These are phyloP conservation scores for Chrysanthemum lavandulifolium DNA, from an alignment of 129 eudicot genomes.

Conservation along the genomic window DNA sequence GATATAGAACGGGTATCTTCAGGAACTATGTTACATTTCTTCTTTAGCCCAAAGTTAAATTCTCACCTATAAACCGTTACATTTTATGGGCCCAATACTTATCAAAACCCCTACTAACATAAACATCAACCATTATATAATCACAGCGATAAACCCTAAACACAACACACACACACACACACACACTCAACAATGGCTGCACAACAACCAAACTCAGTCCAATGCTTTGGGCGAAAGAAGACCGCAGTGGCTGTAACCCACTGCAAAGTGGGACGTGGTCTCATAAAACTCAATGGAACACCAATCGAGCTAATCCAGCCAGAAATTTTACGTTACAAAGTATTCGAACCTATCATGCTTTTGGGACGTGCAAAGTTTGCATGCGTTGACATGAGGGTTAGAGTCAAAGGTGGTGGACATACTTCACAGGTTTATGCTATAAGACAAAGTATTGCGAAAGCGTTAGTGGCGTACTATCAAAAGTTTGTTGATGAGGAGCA, in stretches of 20 bases:
- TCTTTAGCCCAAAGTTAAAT: too few species aligned
- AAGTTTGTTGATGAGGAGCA: constrained; percentile 75
- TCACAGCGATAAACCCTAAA: too few species aligned
- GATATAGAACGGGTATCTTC: too few species aligned
- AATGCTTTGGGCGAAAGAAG: constrained; percentile 44
- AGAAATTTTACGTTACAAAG: constrained; percentile 42
- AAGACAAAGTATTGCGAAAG: constrained; percentile 35
- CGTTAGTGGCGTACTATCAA: constrained; percentile 41
- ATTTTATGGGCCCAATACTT: too few species aligned
- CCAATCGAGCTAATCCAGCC: constrained; percentile 43
- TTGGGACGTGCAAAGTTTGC: constrained; percentile 36
- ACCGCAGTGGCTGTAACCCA: constrained; percentile 47
- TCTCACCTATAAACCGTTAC: too few species aligned
- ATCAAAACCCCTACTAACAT: too few species aligned
- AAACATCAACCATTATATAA: too few species aligned
- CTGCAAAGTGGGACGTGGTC: constrained; percentile 43
- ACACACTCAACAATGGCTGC: constrained; percentile 30
- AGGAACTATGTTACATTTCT: too few species aligned
- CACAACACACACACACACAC: too few species aligned
- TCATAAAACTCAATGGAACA: constrained; percentile 35
- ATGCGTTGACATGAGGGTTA: constrained; percentile 42
- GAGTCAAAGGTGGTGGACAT: constrained; percentile 44
- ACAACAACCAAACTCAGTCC: constrained; percentile 33
- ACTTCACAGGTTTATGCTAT: constrained; percentile 43
- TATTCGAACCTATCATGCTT: constrained; percentile 37